phyloP scores from a whole-genome alignment of 1,284 basidiomycete genomes.

The Stygiomarasmius scandens region DNA sequence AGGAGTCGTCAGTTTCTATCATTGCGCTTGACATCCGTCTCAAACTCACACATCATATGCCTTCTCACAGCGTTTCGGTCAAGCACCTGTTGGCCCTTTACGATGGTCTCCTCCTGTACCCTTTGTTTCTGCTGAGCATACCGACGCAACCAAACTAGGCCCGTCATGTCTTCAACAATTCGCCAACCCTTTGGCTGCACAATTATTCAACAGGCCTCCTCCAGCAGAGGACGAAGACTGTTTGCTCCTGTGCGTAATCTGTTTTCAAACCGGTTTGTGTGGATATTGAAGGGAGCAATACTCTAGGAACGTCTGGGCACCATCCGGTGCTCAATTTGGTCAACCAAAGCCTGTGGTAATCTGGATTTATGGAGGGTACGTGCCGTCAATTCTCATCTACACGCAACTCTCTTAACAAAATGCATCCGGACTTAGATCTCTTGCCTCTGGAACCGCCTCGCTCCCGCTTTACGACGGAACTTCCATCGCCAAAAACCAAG shows the following conservation, averaged over 20 bases:
- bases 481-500: constrained; percentile 20
- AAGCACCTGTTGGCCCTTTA: constrained; percentile 13
- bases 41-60: background rate
- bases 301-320: constrained; percentile 13
- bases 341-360: constrained; percentile 2
- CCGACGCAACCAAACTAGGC: constrained; percentile 13
- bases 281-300: no score
- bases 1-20: constrained; percentile 16
- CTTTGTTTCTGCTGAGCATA: constrained; percentile 6
- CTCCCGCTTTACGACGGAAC: constrained; percentile 15
- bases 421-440: background rate
- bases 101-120: constrained; percentile 19
- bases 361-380: constrained; percentile 14
- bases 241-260: constrained; percentile 16
- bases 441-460: constrained; percentile 9
- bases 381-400: background rate
- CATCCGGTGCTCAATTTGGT: background rate
- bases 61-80: constrained; percentile 12
- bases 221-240: constrained; percentile 20
- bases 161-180: constrained; percentile 22
- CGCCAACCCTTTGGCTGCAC: background rate
- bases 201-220: constrained; percentile 19
- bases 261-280: background rate
- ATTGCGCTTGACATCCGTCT: background rate
- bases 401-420: background rate